phyloP scores from a whole-genome alignment of 108 stramenopile species.

The Cyclotella atomus region DNA sequence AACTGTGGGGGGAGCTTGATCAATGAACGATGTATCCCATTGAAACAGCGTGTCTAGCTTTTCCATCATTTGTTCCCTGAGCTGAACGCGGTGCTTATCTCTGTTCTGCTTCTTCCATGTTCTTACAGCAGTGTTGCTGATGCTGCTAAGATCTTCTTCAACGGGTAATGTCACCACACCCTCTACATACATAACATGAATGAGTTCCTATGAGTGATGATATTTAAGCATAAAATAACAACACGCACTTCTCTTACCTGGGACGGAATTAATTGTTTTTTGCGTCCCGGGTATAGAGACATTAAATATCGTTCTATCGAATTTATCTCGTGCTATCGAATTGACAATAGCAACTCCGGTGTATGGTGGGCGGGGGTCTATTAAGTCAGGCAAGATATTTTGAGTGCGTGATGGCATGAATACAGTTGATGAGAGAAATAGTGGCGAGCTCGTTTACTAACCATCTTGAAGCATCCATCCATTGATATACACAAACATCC shows the following conservation, averaged over 20 bases:
- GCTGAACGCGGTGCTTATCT: neutral
- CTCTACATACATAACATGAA: neutral
- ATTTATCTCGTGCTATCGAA: conserved; percentile 7
- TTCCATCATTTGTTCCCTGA: neutral
- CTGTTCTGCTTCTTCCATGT: conserved; percentile 27
- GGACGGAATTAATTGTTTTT: conserved; percentile 1
- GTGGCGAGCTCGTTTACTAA: neutral
- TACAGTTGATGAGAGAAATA: neutral
- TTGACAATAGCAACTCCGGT: neutral
- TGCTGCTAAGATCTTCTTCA: conserved; percentile 22
- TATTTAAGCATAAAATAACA: neutral
- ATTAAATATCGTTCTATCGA: neutral
- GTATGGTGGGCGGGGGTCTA: conserved; percentile 1
- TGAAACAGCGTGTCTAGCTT: conserved; percentile 1
- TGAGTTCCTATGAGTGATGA: too few relatives aligned
- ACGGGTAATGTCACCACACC: conserved; percentile 26
- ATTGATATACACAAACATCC: conserved; percentile 40
- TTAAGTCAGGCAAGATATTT: too few relatives aligned
- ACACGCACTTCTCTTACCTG: neutral
- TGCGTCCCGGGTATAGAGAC: conserved; percentile 2
- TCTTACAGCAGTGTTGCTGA: neutral
- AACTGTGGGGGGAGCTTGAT: neutral
- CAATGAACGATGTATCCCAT: conserved; percentile 19
- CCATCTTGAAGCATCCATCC: conserved; percentile 21
- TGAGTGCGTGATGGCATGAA: too few relatives aligned